Evolutionary conservation across 371 early-diverging fungal genomes (phyloP), one percentile per base, ranked within the genome.

Genomic region (Capniomyces stellatus): DNA sequence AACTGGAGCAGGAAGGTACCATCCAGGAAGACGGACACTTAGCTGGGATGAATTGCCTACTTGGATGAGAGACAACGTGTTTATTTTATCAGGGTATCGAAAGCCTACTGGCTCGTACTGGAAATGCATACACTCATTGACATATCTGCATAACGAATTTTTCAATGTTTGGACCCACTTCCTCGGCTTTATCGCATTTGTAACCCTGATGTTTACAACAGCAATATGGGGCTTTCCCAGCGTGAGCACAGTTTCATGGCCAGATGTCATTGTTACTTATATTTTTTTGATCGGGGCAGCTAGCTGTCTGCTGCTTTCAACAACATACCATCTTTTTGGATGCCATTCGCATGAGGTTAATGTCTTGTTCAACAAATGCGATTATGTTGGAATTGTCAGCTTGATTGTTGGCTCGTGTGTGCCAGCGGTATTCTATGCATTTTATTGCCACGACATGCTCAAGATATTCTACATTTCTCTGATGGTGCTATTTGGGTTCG

Each of bases 301-400:
- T 48, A 55, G 69, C 4, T 93, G 92, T 62, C 72, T 95, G 49
- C 79, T 78, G 1, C 73, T 83, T 49, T 87, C 88, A 28, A 77
- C 85, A 0, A 62, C 71, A 27, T 95, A 83, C 60, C 95, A 95
- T 64, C 72, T 82, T 30, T 82, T 87, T 49, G 71, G 76, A n/a
- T 89, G 89, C 58, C 93, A 92, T 64, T 91, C 92, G 50, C 75
- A 79, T 50, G 60, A 59, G 22, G 85, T 85, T 13, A 63, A 72
- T 49, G 59, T 47, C 57, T 64, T 62, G 0, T 87, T 85, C 84
- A 85, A 85, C 64, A 77, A 84, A 53, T 87, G 87, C 54, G 94
- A 93, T 66, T 94, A 90, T 76, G 80, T 86, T 40, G 94, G 94
- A 30, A 94, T 94, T 57, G 82, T 87, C 25, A 70, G 75, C 29